A percentile compares a stretch with the other conserved stretches of the same genome.
Evolutionary conservation across 2,329 filamentous ascomycete species (phyloP).

Genomic region (Clarireedia hainanense): DNA sequence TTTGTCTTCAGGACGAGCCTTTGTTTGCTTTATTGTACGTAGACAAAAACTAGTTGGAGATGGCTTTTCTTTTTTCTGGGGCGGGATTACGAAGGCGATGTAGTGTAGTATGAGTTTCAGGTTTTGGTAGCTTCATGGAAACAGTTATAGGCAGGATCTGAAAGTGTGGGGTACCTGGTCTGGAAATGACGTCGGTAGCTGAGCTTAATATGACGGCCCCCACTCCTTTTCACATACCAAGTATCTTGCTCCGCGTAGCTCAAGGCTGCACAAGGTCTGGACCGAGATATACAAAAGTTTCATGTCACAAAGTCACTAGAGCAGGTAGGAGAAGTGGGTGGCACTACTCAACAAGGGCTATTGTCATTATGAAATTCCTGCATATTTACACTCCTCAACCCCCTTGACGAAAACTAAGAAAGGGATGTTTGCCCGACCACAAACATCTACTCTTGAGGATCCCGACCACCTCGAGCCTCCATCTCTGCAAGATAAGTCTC

Average conservation of each 20-base stretch:
- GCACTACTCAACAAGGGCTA: no score
- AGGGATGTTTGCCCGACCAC: background rate
- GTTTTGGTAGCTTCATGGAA: background rate
- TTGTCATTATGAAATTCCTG: background rate
- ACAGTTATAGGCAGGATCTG: slow-evolving; percentile 2
- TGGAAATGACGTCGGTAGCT: slow-evolving; percentile 5
- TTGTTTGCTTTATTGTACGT: no score
- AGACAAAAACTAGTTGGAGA: no score
- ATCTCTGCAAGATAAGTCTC: slow-evolving; percentile 5
- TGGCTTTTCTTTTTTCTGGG: no score
- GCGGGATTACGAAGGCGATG: background rate
- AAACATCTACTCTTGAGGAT: slow-evolving; percentile 3
- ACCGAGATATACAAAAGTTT: no score
- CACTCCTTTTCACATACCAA: background rate
- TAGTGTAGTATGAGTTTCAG: background rate
- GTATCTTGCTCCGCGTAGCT: no score
- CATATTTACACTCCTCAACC: background rate
- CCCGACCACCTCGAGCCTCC: slow-evolving; percentile 5
- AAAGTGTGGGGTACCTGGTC: slow-evolving; percentile 3
- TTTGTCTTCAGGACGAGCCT: no score
- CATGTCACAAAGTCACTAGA: no score
- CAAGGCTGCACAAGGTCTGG: no score
- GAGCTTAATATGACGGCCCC: background rate
- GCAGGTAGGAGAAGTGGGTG: no score
- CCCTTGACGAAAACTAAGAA: background rate